Evolutionary conservation across 176 grass and related monocot species (phyloP).

Genomic region (Rhipidocladum racemiflorum): DNA sequence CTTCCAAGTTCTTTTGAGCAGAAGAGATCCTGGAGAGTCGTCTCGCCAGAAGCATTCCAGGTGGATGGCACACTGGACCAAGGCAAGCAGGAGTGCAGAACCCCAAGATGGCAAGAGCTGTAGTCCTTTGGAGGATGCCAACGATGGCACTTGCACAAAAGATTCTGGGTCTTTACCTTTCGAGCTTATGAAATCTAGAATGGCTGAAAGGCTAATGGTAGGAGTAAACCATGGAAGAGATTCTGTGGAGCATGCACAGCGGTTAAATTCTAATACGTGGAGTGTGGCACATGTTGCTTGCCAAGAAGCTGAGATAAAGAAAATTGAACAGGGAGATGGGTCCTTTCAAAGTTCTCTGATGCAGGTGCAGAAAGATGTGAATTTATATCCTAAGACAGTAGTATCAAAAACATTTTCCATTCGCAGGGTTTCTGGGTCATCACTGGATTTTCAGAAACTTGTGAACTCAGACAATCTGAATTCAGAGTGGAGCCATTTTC

Average conservation of each 20-base stretch:
- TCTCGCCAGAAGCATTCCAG: slow-evolving; percentile 40
- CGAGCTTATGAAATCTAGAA: slow-evolving; percentile 37
- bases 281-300: not conserved
- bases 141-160: slow-evolving; percentile 7
- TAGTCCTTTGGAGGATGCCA: slow-evolving; percentile 8
- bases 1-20: slow-evolving; percentile 42
- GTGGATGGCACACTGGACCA: slow-evolving; percentile 67
- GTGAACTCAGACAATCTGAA: slow-evolving; percentile 33
- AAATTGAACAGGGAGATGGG: slow-evolving; percentile 17
- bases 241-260: slow-evolving; percentile 9
- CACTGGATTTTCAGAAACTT: slow-evolving; percentile 29
- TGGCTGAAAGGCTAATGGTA: slow-evolving; percentile 41
- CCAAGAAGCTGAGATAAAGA: slow-evolving; percentile 20
- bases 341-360: slow-evolving; percentile 24
- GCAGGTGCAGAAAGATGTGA: slow-evolving; percentile 43
- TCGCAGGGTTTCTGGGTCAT: slow-evolving; percentile 33
- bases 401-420: slow-evolving; percentile 47
- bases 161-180: not conserved
- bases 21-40: slow-evolving; percentile 23
- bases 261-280: slow-evolving; percentile 25
- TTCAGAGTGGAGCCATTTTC: slow-evolving; percentile 50
- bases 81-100: slow-evolving; percentile 33
- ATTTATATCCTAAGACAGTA: slow-evolving; percentile 27
- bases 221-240: slow-evolving; percentile 34
- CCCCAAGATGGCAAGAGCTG: slow-evolving; percentile 5